phyloP scores from a whole-genome alignment of 1,284 basidiomycete species.

The Phlebopus sp. region DNA sequence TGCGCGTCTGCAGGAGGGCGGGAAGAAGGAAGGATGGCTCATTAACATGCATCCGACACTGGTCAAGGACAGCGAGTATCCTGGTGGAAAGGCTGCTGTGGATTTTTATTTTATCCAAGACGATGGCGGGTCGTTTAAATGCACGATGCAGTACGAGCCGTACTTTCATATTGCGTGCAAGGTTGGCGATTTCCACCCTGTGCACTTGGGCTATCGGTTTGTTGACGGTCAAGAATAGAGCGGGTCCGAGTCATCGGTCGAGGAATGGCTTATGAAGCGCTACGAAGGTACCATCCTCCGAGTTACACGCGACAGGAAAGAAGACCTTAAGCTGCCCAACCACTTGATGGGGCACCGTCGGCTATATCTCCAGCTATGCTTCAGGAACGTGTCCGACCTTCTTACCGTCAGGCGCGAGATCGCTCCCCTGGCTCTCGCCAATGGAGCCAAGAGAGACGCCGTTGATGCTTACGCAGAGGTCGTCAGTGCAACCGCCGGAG shows the following conservation, averaged over 20 bases:
- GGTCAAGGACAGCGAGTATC: conserved; percentile 78
- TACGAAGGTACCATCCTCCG: conserved; percentile 86
- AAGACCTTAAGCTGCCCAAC: conserved; percentile 94
- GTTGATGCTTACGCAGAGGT: conserved; percentile 99
- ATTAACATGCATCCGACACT: conserved; percentile 99
- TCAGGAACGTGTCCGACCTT: conserved; percentile 92
- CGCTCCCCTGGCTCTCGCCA: conserved; percentile 85
- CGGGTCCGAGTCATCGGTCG: conserved; percentile 87
- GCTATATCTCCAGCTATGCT: conserved; percentile 86
- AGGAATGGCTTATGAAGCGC: conserved; percentile 94
- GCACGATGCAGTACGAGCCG: conserved; percentile 89
- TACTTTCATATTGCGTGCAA: conserved; percentile 94
- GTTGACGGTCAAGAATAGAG: conserved; percentile 41
- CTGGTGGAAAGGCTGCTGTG: conserved; percentile 84
- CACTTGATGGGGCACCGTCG: conserved; percentile 92
- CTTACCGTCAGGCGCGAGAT: conserved; percentile 86
- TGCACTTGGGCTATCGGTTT: background rate
- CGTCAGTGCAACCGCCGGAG: conserved; percentile 71
- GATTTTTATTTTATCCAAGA: conserved; percentile 99
- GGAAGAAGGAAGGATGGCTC: conserved; percentile 83
- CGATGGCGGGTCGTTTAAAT: conserved; percentile 95
- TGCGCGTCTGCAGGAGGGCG: conserved; percentile 71
- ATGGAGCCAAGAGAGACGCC: conserved; percentile 91
- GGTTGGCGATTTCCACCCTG: conserved; percentile 44
- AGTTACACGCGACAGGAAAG: conserved; percentile 82